phyloP scores from a whole-genome alignment of 1,284 basidiomycete species.

The Cutaneotrichosporon sp. region DNA sequence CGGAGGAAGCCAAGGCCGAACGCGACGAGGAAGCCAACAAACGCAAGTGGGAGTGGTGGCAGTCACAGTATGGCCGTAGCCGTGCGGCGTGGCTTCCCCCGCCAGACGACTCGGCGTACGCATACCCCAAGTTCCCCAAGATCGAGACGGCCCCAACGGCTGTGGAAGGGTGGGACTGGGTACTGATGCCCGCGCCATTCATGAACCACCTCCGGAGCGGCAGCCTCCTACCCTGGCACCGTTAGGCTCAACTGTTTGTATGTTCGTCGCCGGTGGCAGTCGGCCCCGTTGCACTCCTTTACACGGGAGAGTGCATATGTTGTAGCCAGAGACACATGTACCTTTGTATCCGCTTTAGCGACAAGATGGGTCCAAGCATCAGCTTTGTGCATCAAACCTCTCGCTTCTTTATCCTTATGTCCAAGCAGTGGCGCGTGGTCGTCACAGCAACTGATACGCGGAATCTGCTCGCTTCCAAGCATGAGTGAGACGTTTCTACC shows the following conservation, averaged over 20 bases:
- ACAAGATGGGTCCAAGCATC: too few species aligned
- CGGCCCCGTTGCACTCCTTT: too few species aligned
- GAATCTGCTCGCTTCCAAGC: too few species aligned
- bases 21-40: background rate
- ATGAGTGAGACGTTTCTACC: too few species aligned
- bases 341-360: too few species aligned
- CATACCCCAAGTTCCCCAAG: background rate
- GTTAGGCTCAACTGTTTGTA: background rate
- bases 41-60: conserved; percentile 1
- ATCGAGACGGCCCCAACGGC: background rate
- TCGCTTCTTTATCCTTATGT: too few species aligned
- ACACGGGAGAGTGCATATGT: too few species aligned
- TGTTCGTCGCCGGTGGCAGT: too few species aligned
- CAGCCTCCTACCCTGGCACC: background rate
- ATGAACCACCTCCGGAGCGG: background rate
- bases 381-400: too few species aligned
- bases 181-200: background rate
- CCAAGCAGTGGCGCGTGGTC: too few species aligned
- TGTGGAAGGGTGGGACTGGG: background rate
- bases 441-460: too few species aligned
- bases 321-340: too few species aligned
- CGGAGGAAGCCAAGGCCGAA: background rate
- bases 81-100: background rate
- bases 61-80: background rate
- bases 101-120: background rate